A percentile compares a stretch with the other conserved stretches of the same genome.
Conservation (phyloP, 2,329 filamentous ascomycete species). For the Epicoccum sorghinum region DNA sequence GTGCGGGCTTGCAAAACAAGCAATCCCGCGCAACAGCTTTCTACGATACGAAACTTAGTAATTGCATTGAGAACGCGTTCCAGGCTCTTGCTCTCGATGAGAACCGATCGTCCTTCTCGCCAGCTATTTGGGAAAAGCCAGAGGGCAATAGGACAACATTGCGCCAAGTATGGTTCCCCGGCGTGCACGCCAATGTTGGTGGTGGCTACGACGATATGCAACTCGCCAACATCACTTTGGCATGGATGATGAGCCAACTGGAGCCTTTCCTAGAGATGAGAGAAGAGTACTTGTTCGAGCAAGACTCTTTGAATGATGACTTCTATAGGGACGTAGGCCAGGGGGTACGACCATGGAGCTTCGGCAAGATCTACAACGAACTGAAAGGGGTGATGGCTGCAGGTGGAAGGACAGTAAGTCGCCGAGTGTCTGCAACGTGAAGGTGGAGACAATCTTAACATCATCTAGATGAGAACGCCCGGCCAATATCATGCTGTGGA, state of each 20-base stretch:
- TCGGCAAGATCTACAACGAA: constrained; percentile 54
- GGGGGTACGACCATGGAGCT: constrained; percentile 55
- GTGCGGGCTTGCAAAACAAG: constrained; percentile 42
- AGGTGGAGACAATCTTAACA: background rate
- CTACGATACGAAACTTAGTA: constrained; percentile 54
- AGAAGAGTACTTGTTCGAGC: constrained; percentile 54
- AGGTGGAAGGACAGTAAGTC: constrained; percentile 50
- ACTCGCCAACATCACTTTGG: constrained; percentile 59
- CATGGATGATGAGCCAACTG: constrained; percentile 64
- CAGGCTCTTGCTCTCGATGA: constrained; percentile 63
- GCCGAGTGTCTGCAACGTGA: background rate
- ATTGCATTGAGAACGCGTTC: constrained; percentile 60
- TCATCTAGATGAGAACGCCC: constrained; percentile 50
- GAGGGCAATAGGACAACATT: constrained; percentile 53
- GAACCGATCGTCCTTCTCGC: constrained; percentile 56
- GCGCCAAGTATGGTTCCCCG: constrained; percentile 63
- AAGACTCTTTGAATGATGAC: constrained; percentile 53
- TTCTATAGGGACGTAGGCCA: constrained; percentile 53
- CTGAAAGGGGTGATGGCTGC: constrained; percentile 55
- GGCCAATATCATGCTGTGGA: constrained; percentile 56
- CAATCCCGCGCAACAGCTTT: constrained; percentile 51
- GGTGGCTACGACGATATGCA: constrained; percentile 55
- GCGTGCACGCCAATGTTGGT: constrained; percentile 59
- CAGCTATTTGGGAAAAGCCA: constrained; percentile 60
- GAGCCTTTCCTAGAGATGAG: constrained; percentile 56